These are phyloP conservation scores for Whalleya microplaca DNA, from an alignment of 2,329 filamentous ascomycete genomes.

Conservation along the genomic window DNA sequence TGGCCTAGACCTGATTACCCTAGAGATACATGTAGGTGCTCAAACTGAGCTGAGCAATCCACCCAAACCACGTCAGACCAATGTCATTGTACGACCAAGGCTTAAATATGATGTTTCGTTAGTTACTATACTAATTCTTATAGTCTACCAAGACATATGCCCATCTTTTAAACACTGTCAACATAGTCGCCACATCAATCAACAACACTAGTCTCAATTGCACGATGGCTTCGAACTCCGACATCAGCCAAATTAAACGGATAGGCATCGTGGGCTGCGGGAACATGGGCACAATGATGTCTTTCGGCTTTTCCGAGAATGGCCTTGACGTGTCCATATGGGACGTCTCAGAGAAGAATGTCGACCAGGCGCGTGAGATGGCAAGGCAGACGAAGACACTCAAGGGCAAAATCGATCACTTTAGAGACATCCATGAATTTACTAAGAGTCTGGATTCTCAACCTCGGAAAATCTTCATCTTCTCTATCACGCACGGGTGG, in stretches of 20 bases:
- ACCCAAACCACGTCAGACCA: background rate
- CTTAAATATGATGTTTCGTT: background rate
- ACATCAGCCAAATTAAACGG: conserved; percentile 34
- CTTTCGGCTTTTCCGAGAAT: conserved; percentile 61
- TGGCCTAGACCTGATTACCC: too few relatives aligned
- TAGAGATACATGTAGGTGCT: background rate
- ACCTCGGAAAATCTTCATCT: conserved; percentile 53
- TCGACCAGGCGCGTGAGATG: conserved; percentile 40
- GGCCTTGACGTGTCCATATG: conserved; percentile 57
- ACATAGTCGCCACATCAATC: background rate
- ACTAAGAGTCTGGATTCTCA: conserved; percentile 49
- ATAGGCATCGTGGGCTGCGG: conserved; percentile 62
- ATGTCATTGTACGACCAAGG: background rate
- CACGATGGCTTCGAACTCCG: conserved; percentile 2
- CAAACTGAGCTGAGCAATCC: background rate
- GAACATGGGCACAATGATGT: conserved; percentile 64
- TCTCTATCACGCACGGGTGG: conserved; percentile 53
- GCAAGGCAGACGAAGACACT: conserved; percentile 36
- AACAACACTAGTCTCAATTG: background rate
- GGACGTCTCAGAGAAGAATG: conserved; percentile 45
- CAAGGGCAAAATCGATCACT: conserved; percentile 26
- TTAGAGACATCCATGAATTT: conserved; percentile 44
- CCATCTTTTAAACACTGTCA: background rate
- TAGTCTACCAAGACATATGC: background rate
- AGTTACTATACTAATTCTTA: background rate